Evolutionary conservation across 1,284 basidiomycete species (phyloP).

Genomic region (Ceratobasidium sp.): DNA sequence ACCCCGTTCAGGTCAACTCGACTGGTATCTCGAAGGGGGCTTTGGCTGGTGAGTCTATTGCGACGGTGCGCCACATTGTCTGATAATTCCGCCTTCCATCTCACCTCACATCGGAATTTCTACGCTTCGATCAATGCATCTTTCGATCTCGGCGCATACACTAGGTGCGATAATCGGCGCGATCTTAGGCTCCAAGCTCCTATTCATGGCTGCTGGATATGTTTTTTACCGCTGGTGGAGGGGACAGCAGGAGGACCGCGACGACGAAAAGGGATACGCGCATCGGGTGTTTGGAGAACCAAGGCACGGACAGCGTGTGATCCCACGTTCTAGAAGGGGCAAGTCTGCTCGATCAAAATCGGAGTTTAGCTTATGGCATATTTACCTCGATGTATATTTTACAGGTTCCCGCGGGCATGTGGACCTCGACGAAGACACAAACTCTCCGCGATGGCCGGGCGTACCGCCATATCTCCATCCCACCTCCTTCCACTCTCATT

Average conservation of each 20-base stretch:
- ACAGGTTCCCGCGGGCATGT: conserved; percentile 20
- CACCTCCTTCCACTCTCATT: conserved; percentile 19
- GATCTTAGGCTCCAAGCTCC: conserved; percentile 30
- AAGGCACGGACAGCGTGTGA: not conserved
- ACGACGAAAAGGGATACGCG: conserved; percentile 31
- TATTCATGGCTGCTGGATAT: conserved; percentile 24
- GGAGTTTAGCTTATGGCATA: not conserved
- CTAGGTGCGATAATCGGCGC: conserved; percentile 30
- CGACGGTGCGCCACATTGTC: not conserved
- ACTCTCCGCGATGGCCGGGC: conserved; percentile 24
- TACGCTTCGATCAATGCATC: not conserved
- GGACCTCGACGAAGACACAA: conserved; percentile 21
- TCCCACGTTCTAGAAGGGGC: not conserved
- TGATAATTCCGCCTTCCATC: conserved; percentile 3
- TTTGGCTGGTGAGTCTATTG: conserved; percentile 19
- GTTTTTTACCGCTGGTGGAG: conserved; percentile 24
- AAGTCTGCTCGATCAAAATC: not conserved
- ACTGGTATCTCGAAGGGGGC: conserved; percentile 36
- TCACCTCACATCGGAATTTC: conserved; percentile 12
- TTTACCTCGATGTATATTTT: not conserved
- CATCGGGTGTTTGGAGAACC: conserved; percentile 21
- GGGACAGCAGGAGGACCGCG: conserved; percentile 3
- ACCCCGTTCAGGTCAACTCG: conserved; percentile 13
- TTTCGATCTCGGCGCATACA: not conserved
- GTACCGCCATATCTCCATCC: conserved; percentile 27